Percentiles rank a stretch among this genome's conserved stretches.
Conservation (phyloP, 176 grass and related monocot species). For the Secale cereale region DNA sequence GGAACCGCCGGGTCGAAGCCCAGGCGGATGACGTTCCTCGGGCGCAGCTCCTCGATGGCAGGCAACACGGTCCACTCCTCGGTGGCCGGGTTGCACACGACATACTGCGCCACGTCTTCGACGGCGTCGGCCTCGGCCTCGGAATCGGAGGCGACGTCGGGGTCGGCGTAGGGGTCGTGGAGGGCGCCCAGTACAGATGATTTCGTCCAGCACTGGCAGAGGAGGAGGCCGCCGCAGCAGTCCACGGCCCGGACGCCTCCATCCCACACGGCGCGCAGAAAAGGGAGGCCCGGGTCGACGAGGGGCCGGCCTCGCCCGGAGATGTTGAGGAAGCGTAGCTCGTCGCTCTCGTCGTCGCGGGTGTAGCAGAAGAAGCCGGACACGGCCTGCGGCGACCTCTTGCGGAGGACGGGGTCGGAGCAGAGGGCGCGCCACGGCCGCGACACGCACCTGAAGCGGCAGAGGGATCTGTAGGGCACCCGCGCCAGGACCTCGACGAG, state of each 20-base stretch:
- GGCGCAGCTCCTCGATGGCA: neutral
- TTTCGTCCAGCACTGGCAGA: neutral
- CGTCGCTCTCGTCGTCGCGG: neutral
- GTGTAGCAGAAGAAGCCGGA: slow-evolving; percentile 1
- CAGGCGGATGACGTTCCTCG: neutral
- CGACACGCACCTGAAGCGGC: neutral
- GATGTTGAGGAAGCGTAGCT: neutral
- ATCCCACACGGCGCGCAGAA: neutral
- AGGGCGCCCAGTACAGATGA: neutral
- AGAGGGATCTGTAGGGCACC: neutral
- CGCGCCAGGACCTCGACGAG: neutral
- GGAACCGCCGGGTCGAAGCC: neutral
- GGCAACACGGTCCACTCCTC: neutral
- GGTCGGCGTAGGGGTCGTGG: too few species aligned
- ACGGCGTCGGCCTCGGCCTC: neutral
- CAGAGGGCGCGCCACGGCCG: neutral
- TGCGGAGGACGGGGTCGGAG: neutral
- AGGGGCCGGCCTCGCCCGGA: neutral
- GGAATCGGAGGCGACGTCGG: neutral
- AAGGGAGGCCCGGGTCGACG: neutral
- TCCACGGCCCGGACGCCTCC: neutral
- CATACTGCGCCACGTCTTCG: neutral
- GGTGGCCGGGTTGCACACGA: neutral
- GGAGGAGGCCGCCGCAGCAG: neutral
- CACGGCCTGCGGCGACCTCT: neutral